Percentiles rank a stretch among this genome's conserved stretches.
phyloP scores from a whole-genome alignment of 257 asterid genomes.

The Verbascum thapsus region DNA sequence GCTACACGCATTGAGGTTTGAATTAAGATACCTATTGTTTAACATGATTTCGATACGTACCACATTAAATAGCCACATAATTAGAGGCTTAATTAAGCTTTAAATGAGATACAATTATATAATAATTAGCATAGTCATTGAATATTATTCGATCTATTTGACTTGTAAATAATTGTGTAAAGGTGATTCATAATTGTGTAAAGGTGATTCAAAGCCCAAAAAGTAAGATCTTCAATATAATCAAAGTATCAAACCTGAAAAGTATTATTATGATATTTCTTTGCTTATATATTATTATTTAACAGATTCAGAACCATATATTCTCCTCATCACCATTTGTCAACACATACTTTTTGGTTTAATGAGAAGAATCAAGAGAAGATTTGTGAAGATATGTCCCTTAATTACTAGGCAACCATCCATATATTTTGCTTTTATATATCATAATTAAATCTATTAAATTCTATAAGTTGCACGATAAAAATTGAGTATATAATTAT shows the following conservation, averaged over 20 bases:
- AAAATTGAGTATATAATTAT: no score
- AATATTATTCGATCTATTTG: constrained; percentile 22
- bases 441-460: neutral
- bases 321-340: neutral
- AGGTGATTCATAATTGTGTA: no score
- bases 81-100: no score
- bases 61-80: no score
- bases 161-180: constrained; percentile 19
- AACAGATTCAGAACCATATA: constrained; percentile 3
- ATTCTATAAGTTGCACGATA: neutral
- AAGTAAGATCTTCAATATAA: constrained; percentile 15
- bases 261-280: constrained; percentile 29
- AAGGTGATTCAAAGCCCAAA: constrained; percentile 28
- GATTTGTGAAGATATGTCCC: constrained; percentile 28
- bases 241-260: constrained; percentile 41
- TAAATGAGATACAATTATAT: neutral
- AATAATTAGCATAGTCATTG: neutral
- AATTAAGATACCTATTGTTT: no score
- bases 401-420: neutral
- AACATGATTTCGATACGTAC: no score
- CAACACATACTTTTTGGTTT: constrained; percentile 19
- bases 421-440: neutral
- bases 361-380: constrained; percentile 20
- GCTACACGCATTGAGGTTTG: no score
- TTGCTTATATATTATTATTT: neutral